Evolutionary conservation across 1,284 basidiomycete genomes (phyloP).

Genomic region (Ceratobasidium sp.): DNA sequence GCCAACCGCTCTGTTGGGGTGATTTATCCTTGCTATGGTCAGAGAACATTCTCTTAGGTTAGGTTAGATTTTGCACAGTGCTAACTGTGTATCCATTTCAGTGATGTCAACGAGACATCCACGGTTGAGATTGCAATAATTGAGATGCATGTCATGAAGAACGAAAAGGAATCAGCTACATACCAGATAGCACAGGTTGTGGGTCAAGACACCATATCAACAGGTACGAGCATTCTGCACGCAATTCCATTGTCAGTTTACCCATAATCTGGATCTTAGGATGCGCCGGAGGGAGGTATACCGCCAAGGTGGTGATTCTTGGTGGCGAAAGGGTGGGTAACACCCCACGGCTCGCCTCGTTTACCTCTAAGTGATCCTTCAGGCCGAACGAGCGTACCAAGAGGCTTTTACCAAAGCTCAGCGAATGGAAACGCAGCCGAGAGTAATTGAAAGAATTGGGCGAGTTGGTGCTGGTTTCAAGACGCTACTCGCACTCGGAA

Average conservation of each 20-base stretch:
- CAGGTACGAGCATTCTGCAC: background rate
- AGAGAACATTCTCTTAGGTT: background rate
- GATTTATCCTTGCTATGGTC: background rate
- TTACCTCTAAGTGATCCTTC: too few relatives aligned
- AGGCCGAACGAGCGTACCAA: too few relatives aligned
- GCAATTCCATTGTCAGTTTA: background rate
- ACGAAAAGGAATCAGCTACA: background rate
- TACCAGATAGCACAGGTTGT: too few relatives aligned
- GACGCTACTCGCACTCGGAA: background rate
- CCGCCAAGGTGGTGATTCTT: background rate
- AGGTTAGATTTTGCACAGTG: background rate
- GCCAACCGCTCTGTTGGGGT: background rate
- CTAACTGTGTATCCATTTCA: background rate
- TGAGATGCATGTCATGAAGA: background rate
- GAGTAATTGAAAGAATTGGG: conserved; percentile 1
- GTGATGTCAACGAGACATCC: background rate
- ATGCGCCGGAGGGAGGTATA: background rate
- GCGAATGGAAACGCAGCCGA: background rate
- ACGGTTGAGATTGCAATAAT: background rate
- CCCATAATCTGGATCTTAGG: background rate
- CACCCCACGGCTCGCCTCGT: background rate
- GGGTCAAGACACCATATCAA: background rate
- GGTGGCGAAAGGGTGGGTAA: background rate
- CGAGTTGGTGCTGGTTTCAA: background rate
- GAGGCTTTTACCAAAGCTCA: too few relatives aligned